Evolutionary conservation across 2,329 filamentous ascomycete genomes (phyloP).

Genomic region (Aspergillus luchuensis): DNA sequence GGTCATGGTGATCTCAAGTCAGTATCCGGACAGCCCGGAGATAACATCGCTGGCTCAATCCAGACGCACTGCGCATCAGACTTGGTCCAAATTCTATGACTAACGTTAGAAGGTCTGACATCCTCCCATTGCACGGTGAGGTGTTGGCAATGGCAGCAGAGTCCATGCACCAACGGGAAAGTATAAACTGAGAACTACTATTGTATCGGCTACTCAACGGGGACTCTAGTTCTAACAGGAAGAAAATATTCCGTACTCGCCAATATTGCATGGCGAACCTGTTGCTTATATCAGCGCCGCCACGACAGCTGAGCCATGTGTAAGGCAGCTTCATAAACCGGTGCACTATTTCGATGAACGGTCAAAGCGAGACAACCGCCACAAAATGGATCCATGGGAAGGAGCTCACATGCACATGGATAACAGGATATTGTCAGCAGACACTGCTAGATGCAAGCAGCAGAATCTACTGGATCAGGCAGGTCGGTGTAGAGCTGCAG

Average conservation of each 20-base stretch:
- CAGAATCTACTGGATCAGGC: not conserved
- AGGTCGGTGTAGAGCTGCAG: not conserved
- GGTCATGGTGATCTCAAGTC: not conserved
- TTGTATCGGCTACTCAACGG: not conserved
- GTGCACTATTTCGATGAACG: not conserved
- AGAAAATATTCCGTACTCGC: not conserved
- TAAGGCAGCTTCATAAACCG: not conserved
- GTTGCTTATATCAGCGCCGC: not conserved
- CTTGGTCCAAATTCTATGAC: not conserved
- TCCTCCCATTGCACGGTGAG: not conserved
- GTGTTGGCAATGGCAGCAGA: not conserved
- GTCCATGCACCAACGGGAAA: not conserved
- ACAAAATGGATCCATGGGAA: not conserved
- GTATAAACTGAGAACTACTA: not conserved
- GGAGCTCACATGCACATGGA: not conserved
- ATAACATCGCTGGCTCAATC: not conserved
- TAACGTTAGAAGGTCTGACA: not conserved
- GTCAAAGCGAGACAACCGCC: not conserved
- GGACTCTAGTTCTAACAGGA: no score
- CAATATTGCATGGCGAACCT: not conserved
- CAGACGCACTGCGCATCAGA: not conserved
- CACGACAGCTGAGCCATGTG: not conserved
- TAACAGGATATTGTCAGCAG: not conserved
- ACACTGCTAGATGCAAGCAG: not conserved
- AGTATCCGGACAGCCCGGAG: not conserved